Evolutionary conservation across 345 rosid species (phyloP), one percentile per base, ranked within the genome.

Genomic region (Lepidium sativum): DNA sequence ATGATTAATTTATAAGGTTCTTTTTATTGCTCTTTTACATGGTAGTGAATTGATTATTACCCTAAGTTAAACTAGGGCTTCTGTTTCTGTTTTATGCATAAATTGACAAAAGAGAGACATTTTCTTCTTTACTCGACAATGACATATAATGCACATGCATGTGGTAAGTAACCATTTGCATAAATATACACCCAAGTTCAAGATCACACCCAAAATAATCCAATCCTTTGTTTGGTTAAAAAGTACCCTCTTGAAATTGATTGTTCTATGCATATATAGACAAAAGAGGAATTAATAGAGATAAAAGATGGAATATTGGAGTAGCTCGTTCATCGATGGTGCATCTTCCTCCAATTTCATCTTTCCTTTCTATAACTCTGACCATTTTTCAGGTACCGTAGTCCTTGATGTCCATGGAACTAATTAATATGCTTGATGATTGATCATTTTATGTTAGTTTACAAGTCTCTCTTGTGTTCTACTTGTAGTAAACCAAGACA

Each of bases 311-410:
- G 76, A 71, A 50, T 49, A 41, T 17, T 71, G 70, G 70, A 50
- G 33, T 3, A 33, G 13, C 45, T 56, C 65, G n/a, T 57, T 65
- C 49, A 42, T 71, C 65, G 31, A 49, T 71, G 76, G 54, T 31
- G 34, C 44, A 13, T 58, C 60, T 55, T 63, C 69, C 39, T 54
- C 69, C 32, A 71, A 31, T 64, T 63, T 71, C 60, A 57, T 13
- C 13, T 57, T 45, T 49, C 71, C 71, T 65, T 65, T 65, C 49
- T 13, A 49, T 42, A 65, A 59, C 27, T 18, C 35, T 52, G 32
- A 50, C 65, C 50, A 23, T 1, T 50, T 45, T 14, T 65, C 45
- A 83, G 92, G 91, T 38, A 72, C n/a, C n/a, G n/a, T n/a, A n/a
- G n/a, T n/a, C n/a, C n/a, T n/a, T n/a, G n/a, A 21, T 66, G n/a